These are phyloP conservation scores for Malbranchea zuffiana DNA, from an alignment of 2,329 filamentous ascomycete species.

Conservation along the genomic window DNA sequence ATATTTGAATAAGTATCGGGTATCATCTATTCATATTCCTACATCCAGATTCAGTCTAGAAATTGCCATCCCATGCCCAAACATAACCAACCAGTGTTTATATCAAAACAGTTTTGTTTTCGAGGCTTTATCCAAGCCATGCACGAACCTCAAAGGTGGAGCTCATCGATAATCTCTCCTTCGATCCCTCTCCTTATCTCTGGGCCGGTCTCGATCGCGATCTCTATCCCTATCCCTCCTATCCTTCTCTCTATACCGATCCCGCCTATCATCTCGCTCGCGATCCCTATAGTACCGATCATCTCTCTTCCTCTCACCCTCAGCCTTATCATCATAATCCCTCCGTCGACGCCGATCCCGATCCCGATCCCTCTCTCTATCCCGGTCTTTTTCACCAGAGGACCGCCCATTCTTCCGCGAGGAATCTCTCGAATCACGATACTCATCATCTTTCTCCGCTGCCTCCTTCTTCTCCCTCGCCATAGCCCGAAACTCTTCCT, in stretches of 20 bases:
- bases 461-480: constrained; percentile 32
- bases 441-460: constrained; percentile 29
- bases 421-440: constrained; percentile 28
- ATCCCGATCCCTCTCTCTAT: constrained; percentile 20
- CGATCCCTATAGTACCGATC: constrained; percentile 26
- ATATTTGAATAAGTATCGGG: too few relatives aligned
- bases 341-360: constrained; percentile 21
- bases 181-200: constrained; percentile 18
- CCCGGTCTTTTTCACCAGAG: constrained; percentile 26
- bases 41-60: too few relatives aligned
- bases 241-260: constrained; percentile 21
- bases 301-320: constrained; percentile 22
- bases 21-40: too few relatives aligned
- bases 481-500: constrained; percentile 46
- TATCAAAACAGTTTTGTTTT: too few relatives aligned
- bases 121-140: too few relatives aligned
- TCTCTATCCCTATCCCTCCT: constrained; percentile 22
- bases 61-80: too few relatives aligned
- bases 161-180: constrained; percentile 5
- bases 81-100: too few relatives aligned
- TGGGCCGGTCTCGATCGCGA: constrained; percentile 19
- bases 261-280: constrained; percentile 22
- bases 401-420: constrained; percentile 30
- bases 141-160: too few relatives aligned
- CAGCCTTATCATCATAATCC: constrained; percentile 29